Conservation (phyloP, 768 basidiomycete species). For the Cantharellus cinnabarinus region DNA sequence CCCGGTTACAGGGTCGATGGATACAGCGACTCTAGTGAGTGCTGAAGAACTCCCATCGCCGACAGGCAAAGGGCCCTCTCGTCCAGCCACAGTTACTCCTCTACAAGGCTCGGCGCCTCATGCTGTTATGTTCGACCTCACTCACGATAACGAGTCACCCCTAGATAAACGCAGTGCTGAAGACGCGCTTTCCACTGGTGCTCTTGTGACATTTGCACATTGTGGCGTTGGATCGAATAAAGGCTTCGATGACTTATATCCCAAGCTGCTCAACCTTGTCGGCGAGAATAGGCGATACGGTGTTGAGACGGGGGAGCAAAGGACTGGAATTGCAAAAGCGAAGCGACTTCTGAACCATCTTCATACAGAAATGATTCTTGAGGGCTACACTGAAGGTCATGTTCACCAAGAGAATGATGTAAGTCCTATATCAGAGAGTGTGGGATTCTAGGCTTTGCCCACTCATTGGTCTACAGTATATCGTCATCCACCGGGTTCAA, state of each 20-base stretch:
- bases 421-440: slow-evolving; percentile 18
- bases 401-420: slow-evolving; percentile 94
- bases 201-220: slow-evolving; percentile 76
- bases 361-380: slow-evolving; percentile 82
- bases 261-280: slow-evolving; percentile 81
- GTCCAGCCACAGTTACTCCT: slow-evolving; percentile 53
- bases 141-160: slow-evolving; percentile 93
- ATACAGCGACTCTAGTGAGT: slow-evolving; percentile 60
- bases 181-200: slow-evolving; percentile 85
- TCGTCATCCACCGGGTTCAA: slow-evolving; percentile 79
- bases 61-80: slow-evolving; percentile 59
- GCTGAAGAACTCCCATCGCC: slow-evolving; percentile 61
- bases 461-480: slow-evolving; percentile 40
- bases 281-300: slow-evolving; percentile 66
- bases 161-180: slow-evolving; percentile 80
- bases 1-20: slow-evolving; percentile 61
- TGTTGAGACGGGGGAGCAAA: slow-evolving; percentile 17
- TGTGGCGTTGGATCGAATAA: slow-evolving; percentile 86
- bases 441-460: background rate
- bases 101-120: slow-evolving; percentile 78
- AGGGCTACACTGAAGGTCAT: slow-evolving; percentile 75
- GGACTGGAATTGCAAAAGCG: slow-evolving; percentile 22
- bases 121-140: slow-evolving; percentile 84
- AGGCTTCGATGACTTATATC: slow-evolving; percentile 94
- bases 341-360: slow-evolving; percentile 63